These are phyloP conservation scores for Tympanopsis confertula DNA, from an alignment of 2,329 filamentous ascomycete genomes.

Conservation along the genomic window DNA sequence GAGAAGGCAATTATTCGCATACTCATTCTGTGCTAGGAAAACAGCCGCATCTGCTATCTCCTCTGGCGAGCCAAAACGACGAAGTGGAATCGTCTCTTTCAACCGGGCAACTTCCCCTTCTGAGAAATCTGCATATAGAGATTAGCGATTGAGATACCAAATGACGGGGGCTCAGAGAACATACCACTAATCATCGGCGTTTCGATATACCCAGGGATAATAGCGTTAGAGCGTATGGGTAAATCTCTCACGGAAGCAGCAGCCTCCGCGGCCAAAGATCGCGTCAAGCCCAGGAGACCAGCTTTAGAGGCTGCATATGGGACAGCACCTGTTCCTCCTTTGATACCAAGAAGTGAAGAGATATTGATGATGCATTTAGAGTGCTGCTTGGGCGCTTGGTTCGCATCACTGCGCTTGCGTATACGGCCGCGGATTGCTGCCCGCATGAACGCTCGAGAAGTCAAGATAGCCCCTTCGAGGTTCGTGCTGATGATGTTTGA, in stretches of 20 bases:
- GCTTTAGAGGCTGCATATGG: slow-evolving; percentile 74
- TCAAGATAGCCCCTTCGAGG: slow-evolving; percentile 51
- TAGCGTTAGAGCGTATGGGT: slow-evolving; percentile 65
- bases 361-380: slow-evolving; percentile 64
- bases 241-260: slow-evolving; percentile 23
- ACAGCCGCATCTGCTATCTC: slow-evolving; percentile 75
- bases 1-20: slow-evolving; percentile 77
- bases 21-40: slow-evolving; percentile 67
- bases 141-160: too few species aligned
- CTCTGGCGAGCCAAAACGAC: slow-evolving; percentile 52
- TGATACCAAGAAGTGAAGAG: slow-evolving; percentile 61
- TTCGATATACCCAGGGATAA: slow-evolving; percentile 73
- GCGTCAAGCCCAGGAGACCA: slow-evolving; percentile 64
- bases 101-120: slow-evolving; percentile 10
- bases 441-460: slow-evolving; percentile 19
- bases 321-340: slow-evolving; percentile 58
- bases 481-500: slow-evolving; percentile 57
- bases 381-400: slow-evolving; percentile 20
- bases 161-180: slow-evolving; percentile 15
- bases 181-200: slow-evolving; percentile 60
- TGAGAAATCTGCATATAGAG: slow-evolving; percentile 1
- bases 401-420: neutral
- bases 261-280: slow-evolving; percentile 52
- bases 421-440: neutral
- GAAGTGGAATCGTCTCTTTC: slow-evolving; percentile 45